phyloP scores from a whole-genome alignment of 176 grass and related monocot species.

The Chrysopogon serrulatus region DNA sequence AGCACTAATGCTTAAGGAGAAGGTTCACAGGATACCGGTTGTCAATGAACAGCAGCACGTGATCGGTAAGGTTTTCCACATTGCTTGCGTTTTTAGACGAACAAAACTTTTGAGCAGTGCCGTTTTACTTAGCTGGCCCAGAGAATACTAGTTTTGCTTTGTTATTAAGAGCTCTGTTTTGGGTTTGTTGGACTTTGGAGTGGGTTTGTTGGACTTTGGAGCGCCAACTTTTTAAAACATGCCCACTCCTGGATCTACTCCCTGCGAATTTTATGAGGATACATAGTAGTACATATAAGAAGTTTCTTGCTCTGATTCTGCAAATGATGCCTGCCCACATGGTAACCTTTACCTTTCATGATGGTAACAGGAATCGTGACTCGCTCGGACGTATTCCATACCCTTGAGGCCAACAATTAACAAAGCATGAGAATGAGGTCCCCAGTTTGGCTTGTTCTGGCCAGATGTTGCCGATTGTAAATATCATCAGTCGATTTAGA shows the following conservation, averaged over 20 bases:
- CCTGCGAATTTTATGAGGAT: not conserved
- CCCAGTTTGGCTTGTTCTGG: not conserved
- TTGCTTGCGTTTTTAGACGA: not conserved
- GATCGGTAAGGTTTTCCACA: conserved; percentile 37
- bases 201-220: too few relatives aligned
- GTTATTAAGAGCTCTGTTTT: not conserved
- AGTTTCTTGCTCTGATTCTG: not conserved
- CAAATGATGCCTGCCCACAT: not conserved
- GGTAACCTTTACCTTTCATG: not conserved
- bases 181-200: too few relatives aligned
- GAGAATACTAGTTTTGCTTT: not conserved
- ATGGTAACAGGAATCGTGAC: not conserved
- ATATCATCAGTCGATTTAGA: not conserved
- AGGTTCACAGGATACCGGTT: conserved; percentile 82
- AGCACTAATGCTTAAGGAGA: conserved; percentile 74
- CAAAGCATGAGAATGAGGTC: not conserved
- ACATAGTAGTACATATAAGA: not conserved
- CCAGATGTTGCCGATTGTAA: not conserved
- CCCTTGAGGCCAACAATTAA: not conserved
- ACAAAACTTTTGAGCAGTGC: not conserved
- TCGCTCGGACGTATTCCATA: not conserved
- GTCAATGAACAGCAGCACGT: conserved; percentile 56
- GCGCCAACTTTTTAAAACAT: not conserved
- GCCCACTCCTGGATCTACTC: not conserved
- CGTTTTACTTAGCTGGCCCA: not conserved